phyloP scores from a whole-genome alignment of 345 rosid species.

The Brassica incana region DNA sequence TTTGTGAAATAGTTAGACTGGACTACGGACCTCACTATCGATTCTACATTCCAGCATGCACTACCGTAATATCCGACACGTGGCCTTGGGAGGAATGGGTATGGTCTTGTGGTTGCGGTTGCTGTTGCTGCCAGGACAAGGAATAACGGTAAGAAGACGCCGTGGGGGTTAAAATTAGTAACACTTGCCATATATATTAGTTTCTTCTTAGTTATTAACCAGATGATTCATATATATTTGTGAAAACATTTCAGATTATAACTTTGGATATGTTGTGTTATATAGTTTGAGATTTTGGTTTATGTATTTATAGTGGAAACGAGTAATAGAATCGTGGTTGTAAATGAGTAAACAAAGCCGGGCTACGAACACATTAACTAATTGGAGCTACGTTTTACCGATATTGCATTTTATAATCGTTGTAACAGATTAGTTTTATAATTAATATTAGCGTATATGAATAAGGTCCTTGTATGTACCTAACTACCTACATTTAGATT shows the following conservation, averaged over 20 bases:
- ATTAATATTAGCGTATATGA: not conserved
- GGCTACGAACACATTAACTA: conserved; percentile 24
- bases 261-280: conserved; percentile 8
- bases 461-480: conserved; percentile 22
- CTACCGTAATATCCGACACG: conserved; percentile 41
- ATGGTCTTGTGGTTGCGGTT: conserved; percentile 33
- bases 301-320: conserved; percentile 24
- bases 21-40: conserved; percentile 46
- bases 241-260: not conserved
- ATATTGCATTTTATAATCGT: not conserved
- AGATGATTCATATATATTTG: conserved; percentile 1
- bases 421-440: not conserved
- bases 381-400: conserved; percentile 19
- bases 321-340: not conserved
- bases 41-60: conserved; percentile 50
- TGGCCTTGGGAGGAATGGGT: not conserved
- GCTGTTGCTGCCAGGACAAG: conserved; percentile 13
- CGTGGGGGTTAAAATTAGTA: not conserved
- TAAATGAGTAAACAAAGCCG: conserved; percentile 25
- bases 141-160: conserved; percentile 2
- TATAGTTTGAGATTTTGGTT: not conserved
- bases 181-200: conserved; percentile 20
- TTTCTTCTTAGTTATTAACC: not conserved
- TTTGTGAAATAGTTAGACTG: conserved; percentile 34
- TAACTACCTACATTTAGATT: conserved; percentile 30